A percentile compares a stretch with the other conserved stretches of the same genome.
phyloP scores from a whole-genome alignment of 2,329 filamentous ascomycete genomes.

The Apiospora kogelbergensis region DNA sequence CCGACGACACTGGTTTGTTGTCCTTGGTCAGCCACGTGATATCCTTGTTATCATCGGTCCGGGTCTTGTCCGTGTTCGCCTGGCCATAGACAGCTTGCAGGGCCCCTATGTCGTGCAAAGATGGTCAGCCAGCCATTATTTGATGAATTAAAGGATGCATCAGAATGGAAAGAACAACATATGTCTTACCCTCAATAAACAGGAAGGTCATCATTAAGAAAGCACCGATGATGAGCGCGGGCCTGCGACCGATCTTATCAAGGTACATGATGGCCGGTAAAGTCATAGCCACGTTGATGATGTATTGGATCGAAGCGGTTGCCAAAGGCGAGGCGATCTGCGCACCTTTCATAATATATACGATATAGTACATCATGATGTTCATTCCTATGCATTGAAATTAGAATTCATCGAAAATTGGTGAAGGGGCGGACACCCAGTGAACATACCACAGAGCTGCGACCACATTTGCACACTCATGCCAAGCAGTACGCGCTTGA shows the following conservation, averaged over 20 bases:
- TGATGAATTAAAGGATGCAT: background rate
- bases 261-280: slow-evolving; percentile 60
- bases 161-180: fast-evolving
- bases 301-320: slow-evolving; percentile 62
- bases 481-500: slow-evolving; percentile 57
- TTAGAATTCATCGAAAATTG: background rate
- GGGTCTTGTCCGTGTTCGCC: slow-evolving; percentile 40
- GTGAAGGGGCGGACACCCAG: background rate
- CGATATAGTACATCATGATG: slow-evolving; percentile 60
- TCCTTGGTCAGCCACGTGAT: slow-evolving; percentile 59
- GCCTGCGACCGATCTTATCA: slow-evolving; percentile 59
- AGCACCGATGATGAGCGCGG: slow-evolving; percentile 53
- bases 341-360: slow-evolving; percentile 60
- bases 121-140: background rate
- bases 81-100: slow-evolving; percentile 61
- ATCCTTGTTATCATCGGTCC: slow-evolving; percentile 40
- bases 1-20: slow-evolving; percentile 55
- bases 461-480: slow-evolving; percentile 61
- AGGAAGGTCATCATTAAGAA: slow-evolving; percentile 61
- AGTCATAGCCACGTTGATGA: slow-evolving; percentile 62
- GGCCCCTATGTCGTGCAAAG: slow-evolving; percentile 34
- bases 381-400: slow-evolving; percentile 49
- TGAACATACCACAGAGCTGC: slow-evolving; percentile 44
- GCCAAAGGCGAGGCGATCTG: slow-evolving; percentile 56
- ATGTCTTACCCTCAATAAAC: slow-evolving; percentile 53